Evolutionary conservation across 352 stramenopile genomes (phyloP), one percentile per base, ranked within the genome.

Genomic region (Phytophthora pisi): DNA sequence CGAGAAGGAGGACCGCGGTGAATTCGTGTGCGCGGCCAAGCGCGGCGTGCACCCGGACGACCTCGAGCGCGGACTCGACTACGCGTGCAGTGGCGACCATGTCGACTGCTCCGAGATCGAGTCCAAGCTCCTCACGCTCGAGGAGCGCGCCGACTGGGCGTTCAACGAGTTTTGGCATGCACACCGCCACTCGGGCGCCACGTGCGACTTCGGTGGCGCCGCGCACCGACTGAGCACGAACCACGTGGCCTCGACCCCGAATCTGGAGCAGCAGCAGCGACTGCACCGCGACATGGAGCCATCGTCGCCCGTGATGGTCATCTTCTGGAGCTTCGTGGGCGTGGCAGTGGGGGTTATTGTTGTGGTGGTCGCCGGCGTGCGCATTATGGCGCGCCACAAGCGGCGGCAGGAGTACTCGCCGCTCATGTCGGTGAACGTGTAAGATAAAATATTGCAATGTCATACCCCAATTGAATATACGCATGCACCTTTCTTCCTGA

Each of bases 151-250:
- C 57, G 78, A 89, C 67, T 89, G 69, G 55, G 82, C 75, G 3
- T 91, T 87, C 20, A 67, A 67, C 51, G 60, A 54, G 30, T 67
- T 55, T 45, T 67, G 60, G 60, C 60, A 67, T n/a, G 18, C 66
- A 4, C 55, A 87, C 45, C 82, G 82, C 24, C 57, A 81, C 46
- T 77, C 72, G n/a, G 83, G 83, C 46, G 79, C 81, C 49, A 91
- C 83, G 57, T 91, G 83, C 69, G 83, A 91, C 71, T 91, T 90
- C 57, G 81, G 81, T 8, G 83, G 83, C 10, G 73, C 77, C 10
- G 83, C 79, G 3, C 83, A 90, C 55, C 64, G 90, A 18, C 57
- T 72, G 18, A 68, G 26, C 24, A 58, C 61, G 23, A 52, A 30
- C n/a, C 20, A 52, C 5, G n/a, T 7, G 5, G 10, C 40, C 1